Percentiles rank a stretch among this genome's conserved stretches.
Evolutionary conservation across 306 rosid genomes (phyloP).

Genomic region (Prinsepia uniflora): DNA sequence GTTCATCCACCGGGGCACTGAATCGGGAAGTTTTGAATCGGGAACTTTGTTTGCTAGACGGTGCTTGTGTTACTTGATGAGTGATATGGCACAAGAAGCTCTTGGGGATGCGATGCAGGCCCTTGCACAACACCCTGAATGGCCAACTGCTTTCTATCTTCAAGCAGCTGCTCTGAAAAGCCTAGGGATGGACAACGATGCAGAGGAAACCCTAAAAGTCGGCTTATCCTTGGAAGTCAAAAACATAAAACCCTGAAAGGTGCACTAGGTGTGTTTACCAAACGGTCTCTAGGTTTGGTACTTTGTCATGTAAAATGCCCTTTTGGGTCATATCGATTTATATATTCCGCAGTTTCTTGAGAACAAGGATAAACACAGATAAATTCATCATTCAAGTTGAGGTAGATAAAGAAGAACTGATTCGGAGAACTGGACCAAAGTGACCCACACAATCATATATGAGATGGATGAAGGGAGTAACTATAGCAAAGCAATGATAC

Average conservation of each 20-base stretch:
- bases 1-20: slow-evolving; percentile 75
- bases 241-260: slow-evolving; percentile 46
- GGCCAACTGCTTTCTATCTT: slow-evolving; percentile 88
- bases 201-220: slow-evolving; percentile 72
- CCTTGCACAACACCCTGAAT: slow-evolving; percentile 57
- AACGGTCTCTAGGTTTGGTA: not conserved
- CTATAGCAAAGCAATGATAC: not conserved
- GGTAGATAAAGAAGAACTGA: not conserved
- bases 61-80: slow-evolving; percentile 83
- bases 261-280: slow-evolving; percentile 33
- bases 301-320: slow-evolving; percentile 9
- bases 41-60: slow-evolving; percentile 79
- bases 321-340: too few relatives aligned
- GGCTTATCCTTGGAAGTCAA: slow-evolving; percentile 68
- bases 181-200: slow-evolving; percentile 93
- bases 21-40: slow-evolving; percentile 75
- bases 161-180: slow-evolving; percentile 77
- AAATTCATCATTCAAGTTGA: too few relatives aligned
- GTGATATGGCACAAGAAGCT: slow-evolving; percentile 77
- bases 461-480: not conserved
- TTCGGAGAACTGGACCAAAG: not conserved
- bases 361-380: too few relatives aligned
- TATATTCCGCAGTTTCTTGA: too few relatives aligned
- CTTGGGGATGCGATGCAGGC: slow-evolving; percentile 94
- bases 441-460: not conserved